Percentiles rank a stretch among this genome's conserved stretches.
Evolutionary conservation across 2,329 filamentous ascomycete genomes (phyloP).

Genomic region (Emergomyces pasteurianus): DNA sequence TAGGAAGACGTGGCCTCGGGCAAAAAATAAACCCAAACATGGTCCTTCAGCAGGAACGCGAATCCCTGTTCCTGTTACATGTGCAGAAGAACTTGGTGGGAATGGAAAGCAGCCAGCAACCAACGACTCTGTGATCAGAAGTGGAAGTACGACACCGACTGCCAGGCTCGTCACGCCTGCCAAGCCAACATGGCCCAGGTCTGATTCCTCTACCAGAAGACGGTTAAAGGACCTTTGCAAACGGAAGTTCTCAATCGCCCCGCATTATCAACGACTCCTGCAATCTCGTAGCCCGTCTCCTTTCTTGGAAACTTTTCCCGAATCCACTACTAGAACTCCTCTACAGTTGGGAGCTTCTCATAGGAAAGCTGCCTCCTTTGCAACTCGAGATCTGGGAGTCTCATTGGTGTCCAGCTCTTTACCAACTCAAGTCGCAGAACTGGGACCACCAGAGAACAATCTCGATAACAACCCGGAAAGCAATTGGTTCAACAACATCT

Average conservation of each 20-base stretch:
- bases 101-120: neutral
- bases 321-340: conserved; percentile 17
- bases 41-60: neutral
- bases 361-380: conserved; percentile 23
- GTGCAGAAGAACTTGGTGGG: conserved; percentile 4
- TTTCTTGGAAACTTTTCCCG: conserved; percentile 31
- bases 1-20: conserved; percentile 46
- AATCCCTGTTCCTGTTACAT: neutral
- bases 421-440: conserved; percentile 22
- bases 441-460: neutral
- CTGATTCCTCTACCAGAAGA: conserved; percentile 46
- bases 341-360: conserved; percentile 15
- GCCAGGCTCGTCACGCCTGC: conserved; percentile 18
- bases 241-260: conserved; percentile 48
- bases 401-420: conserved; percentile 32
- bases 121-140: conserved; percentile 17
- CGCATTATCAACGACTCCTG: conserved; percentile 52
- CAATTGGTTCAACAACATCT: conserved; percentile 24
- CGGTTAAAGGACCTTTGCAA: conserved; percentile 49
- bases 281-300: conserved; percentile 50
- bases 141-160: conserved; percentile 38
- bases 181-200: conserved; percentile 42
- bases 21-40: conserved; percentile 22
- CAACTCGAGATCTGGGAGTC: conserved; percentile 34
- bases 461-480: neutral